Conservation (phyloP, 2,329 filamentous ascomycete species). For the Xylariaceae sp. region DNA sequence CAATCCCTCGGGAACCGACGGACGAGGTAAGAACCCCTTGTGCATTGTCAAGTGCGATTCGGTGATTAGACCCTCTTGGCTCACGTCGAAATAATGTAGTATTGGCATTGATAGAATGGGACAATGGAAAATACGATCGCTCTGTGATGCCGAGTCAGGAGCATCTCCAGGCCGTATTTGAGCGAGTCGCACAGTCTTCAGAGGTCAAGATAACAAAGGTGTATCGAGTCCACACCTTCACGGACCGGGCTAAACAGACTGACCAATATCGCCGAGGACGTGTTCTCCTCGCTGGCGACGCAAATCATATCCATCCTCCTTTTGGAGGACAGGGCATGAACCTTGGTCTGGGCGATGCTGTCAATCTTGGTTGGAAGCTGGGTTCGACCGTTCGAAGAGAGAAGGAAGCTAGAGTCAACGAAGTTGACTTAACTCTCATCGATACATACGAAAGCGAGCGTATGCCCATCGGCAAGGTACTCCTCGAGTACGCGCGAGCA, state of each 20-base stretch:
- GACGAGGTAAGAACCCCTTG: too few species aligned
- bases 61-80: too few species aligned
- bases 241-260: slow-evolving; percentile 22
- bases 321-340: slow-evolving; percentile 57
- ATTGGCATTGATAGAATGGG: slow-evolving; percentile 20
- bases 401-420: slow-evolving; percentile 7
- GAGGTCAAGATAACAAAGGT: slow-evolving; percentile 23
- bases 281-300: slow-evolving; percentile 55
- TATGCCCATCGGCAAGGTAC: slow-evolving; percentile 36
- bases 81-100: too few species aligned
- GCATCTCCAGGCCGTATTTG: slow-evolving; percentile 20
- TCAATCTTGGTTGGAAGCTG: slow-evolving; percentile 50
- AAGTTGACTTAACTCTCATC: slow-evolving; percentile 34
- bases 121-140: slow-evolving; percentile 20
- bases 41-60: too few species aligned
- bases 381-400: slow-evolving; percentile 36
- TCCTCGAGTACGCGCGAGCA: slow-evolving; percentile 39
- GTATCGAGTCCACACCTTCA: slow-evolving; percentile 27
- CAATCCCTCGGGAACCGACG: too few species aligned
- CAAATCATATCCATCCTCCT: slow-evolving; percentile 53
- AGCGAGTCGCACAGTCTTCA: slow-evolving; percentile 13
- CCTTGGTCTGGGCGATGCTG: slow-evolving; percentile 46
- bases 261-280: slow-evolving; percentile 41
- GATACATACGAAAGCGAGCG: slow-evolving; percentile 46
- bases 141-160: slow-evolving; percentile 16